A percentile compares a stretch with the other conserved stretches of the same genome.
Evolutionary conservation across 352 stramenopile genomes (phyloP).

Genomic region (Phytophthora lateralis): DNA sequence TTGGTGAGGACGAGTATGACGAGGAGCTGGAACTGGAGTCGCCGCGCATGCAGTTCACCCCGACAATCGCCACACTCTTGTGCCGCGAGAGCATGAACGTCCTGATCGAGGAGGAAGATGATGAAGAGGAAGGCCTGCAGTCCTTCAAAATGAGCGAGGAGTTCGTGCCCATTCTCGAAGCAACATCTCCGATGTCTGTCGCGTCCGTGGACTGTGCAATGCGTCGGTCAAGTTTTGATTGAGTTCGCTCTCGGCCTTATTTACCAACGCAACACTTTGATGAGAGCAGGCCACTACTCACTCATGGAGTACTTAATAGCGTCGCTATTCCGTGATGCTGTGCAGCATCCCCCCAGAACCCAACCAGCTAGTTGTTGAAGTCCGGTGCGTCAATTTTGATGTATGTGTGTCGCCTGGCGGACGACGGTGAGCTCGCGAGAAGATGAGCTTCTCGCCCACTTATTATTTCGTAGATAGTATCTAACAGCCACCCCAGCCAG

Average conservation of each 20-base stretch:
- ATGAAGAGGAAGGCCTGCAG: slow-evolving; percentile 39
- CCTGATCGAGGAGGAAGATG: slow-evolving; percentile 59
- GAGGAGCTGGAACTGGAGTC: slow-evolving; percentile 42
- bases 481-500: slow-evolving; percentile 24
- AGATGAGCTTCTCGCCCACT: slow-evolving; percentile 15
- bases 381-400: slow-evolving; percentile 37
- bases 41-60: slow-evolving; percentile 48
- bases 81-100: slow-evolving; percentile 59
- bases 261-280: slow-evolving; percentile 29
- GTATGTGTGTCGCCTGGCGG: slow-evolving; percentile 32
- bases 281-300: slow-evolving; percentile 15
- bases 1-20: slow-evolving; percentile 36
- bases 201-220: slow-evolving; percentile 54
- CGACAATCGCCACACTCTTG: slow-evolving; percentile 51
- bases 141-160: slow-evolving; percentile 46
- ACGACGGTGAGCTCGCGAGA: slow-evolving; percentile 24
- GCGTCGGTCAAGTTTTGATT: slow-evolving; percentile 41
- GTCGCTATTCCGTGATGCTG: slow-evolving; percentile 17
- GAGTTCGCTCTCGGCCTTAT: slow-evolving; percentile 29
- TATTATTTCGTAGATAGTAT: slow-evolving; percentile 39
- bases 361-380: slow-evolving; percentile 23
- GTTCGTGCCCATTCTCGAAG: slow-evolving; percentile 63
- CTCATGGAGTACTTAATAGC: slow-evolving; percentile 20
- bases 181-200: slow-evolving; percentile 39
- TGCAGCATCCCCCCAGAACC: slow-evolving; percentile 4